Conservation (phyloP, 2,329 filamentous ascomycete species). For the Diaporthe nobilis region DNA sequence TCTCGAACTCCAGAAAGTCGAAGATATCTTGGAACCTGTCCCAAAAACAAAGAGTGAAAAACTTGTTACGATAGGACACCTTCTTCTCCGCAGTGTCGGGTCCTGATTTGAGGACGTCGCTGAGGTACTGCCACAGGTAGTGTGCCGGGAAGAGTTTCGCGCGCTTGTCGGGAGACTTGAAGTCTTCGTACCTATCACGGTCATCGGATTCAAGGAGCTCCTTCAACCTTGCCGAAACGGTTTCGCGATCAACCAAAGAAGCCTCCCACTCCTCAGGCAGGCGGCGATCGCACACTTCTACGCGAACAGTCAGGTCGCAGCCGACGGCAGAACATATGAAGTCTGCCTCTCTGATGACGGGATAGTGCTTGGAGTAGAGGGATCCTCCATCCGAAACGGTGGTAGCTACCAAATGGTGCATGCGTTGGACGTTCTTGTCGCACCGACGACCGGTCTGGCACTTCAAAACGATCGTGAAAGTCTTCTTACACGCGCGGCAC, state of each 20-base stretch:
- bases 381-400: not conserved
- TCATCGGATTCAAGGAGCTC: slow-evolving; percentile 58
- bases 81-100: slow-evolving; percentile 24
- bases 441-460: slow-evolving; percentile 7
- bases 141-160: slow-evolving; percentile 38
- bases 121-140: slow-evolving; percentile 41
- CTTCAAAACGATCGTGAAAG: slow-evolving; percentile 29
- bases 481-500: slow-evolving; percentile 39
- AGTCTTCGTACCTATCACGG: slow-evolving; percentile 62
- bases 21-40: slow-evolving; percentile 33
- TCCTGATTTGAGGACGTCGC: slow-evolving; percentile 36
- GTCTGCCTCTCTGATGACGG: slow-evolving; percentile 52
- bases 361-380: slow-evolving; percentile 55
- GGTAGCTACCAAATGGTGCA: slow-evolving; percentile 37
- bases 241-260: slow-evolving; percentile 60
- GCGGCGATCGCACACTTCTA: slow-evolving; percentile 66
- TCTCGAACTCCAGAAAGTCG: slow-evolving; percentile 35
- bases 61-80: slow-evolving; percentile 41
- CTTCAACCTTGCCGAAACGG: slow-evolving; percentile 58
- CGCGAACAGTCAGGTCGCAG: slow-evolving; percentile 58
- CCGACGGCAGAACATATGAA: slow-evolving; percentile 58
- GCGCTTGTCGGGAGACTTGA: slow-evolving; percentile 49
- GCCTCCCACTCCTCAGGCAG: slow-evolving; percentile 59
- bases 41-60: slow-evolving; percentile 39
- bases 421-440: slow-evolving; percentile 37